Percentiles rank a stretch among this genome's conserved stretches.
Conservation (phyloP, 768 basidiomycete genomes). For the Trametes cinnabarina region DNA sequence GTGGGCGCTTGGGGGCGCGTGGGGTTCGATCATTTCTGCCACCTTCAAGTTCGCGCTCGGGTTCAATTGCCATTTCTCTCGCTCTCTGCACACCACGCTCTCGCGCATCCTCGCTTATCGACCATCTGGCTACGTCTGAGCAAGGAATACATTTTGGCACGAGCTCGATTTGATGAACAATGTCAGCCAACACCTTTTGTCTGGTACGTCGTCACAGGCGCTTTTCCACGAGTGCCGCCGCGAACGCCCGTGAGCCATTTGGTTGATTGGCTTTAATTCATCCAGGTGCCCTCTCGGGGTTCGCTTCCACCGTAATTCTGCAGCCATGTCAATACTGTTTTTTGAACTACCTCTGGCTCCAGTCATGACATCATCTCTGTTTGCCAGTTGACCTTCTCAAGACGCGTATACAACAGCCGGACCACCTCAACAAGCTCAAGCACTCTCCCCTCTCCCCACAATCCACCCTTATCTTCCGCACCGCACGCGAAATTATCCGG, state of each 20-base stretch:
- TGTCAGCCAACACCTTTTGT: conserved; percentile 65
- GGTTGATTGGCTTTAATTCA: background rate
- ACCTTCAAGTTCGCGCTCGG: too few relatives aligned
- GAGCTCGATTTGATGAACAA: conserved; percentile 48
- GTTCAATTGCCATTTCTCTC: too few relatives aligned
- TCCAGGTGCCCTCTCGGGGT: conserved; percentile 74
- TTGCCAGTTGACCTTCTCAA: conserved; percentile 83
- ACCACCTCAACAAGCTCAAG: conserved; percentile 29
- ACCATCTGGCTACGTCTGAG: too few relatives aligned
- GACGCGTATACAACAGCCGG: conserved; percentile 86
- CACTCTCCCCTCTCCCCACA: conserved; percentile 6
- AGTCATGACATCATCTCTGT: background rate
- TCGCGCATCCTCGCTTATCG: background rate
- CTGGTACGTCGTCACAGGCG: conserved; percentile 41
- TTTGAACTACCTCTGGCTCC: background rate
- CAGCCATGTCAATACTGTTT: conserved; percentile 62
- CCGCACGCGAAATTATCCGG: conserved; percentile 55
- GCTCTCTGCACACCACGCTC: too few relatives aligned
- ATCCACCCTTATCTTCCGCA: conserved; percentile 42
- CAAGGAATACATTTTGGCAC: too few relatives aligned
- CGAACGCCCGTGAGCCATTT: too few relatives aligned
- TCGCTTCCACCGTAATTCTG: conserved; percentile 69
- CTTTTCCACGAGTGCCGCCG: background rate
- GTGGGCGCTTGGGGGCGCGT: too few relatives aligned
- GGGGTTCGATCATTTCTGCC: too few relatives aligned